Conservation (phyloP, 192 early-diverging fungal genomes). For the Rhizophagus clarus region DNA sequence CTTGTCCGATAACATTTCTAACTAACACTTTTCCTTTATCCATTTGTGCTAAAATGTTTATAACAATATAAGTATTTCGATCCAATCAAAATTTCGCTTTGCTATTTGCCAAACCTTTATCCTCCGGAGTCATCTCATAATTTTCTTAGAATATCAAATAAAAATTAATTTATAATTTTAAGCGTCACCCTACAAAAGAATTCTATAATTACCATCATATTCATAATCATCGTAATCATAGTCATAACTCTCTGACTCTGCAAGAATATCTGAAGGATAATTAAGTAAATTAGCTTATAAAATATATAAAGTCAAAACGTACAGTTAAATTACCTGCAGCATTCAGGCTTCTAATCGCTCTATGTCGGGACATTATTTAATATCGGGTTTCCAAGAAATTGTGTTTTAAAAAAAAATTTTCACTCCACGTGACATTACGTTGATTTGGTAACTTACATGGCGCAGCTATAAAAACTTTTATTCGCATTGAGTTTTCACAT, state of each 20-base stretch:
- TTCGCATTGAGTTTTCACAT: no score
- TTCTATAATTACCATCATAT: not conserved
- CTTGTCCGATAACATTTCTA: slow-evolving; percentile 58
- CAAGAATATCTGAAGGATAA: not conserved
- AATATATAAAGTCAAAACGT: not conserved
- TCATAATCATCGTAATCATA: not conserved
- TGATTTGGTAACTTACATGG: no score
- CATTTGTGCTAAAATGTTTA: slow-evolving; percentile 42
- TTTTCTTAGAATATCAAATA: not conserved
- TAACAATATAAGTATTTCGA: not conserved
- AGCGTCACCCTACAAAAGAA: not conserved
- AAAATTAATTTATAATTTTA: not conserved
- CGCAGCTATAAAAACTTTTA: no score
- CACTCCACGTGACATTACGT: no score
- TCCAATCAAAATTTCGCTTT: not conserved
- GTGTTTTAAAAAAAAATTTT: no score
- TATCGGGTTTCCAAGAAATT: no score
- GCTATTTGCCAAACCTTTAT: not conserved
- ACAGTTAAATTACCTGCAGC: slow-evolving; percentile 44
- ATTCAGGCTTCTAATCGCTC: slow-evolving; percentile 52
- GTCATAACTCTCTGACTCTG: not conserved
- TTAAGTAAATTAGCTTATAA: not conserved
- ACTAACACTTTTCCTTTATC: slow-evolving; percentile 61
- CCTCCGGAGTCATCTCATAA: not conserved
- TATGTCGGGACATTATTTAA: slow-evolving; percentile 52